Evolutionary conservation across 2,329 filamentous ascomycete genomes (phyloP).

Genomic region (Cladosporium sp.): DNA sequence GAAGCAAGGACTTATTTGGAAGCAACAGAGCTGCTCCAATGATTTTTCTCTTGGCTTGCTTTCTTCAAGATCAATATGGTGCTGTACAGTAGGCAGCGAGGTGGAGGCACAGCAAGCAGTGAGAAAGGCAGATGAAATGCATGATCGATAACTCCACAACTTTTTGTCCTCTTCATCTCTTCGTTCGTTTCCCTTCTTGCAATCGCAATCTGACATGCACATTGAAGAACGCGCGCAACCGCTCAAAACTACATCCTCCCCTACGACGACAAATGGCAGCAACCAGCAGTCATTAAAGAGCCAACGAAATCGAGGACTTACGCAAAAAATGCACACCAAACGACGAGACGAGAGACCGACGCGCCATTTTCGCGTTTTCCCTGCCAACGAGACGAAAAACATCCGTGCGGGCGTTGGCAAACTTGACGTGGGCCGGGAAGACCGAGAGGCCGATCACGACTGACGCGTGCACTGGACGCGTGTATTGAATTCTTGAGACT

Average conservation of each 20-base stretch:
- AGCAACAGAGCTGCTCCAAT: too few species aligned
- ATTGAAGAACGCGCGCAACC: not conserved
- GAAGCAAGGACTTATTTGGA: too few species aligned
- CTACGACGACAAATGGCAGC: too few species aligned
- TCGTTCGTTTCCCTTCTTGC: not conserved
- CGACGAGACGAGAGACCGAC: not conserved
- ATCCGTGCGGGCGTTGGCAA: too few species aligned
- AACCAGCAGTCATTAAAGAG: too few species aligned
- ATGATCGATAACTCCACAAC: slow-evolving; percentile 23
- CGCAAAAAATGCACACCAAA: not conserved
- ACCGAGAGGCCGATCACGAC: too few species aligned
- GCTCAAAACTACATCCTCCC: too few species aligned
- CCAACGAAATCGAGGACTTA: not conserved
- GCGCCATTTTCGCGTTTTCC: not conserved
- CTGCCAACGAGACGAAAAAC: not conserved
- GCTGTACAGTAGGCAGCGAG: slow-evolving; percentile 34
- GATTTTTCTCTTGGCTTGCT: too few species aligned
- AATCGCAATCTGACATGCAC: not conserved
- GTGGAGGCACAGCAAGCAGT: slow-evolving; percentile 24
- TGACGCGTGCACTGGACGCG: too few species aligned
- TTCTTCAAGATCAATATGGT: slow-evolving; percentile 10
- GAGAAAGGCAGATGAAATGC: slow-evolving; percentile 30
- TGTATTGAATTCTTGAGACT: too few species aligned
- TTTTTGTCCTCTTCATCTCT: not conserved
- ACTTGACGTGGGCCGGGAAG: too few species aligned